These are phyloP conservation scores for Colletotrichum salicis DNA, from an alignment of 2,329 filamentous ascomycete genomes.

Conservation along the genomic window DNA sequence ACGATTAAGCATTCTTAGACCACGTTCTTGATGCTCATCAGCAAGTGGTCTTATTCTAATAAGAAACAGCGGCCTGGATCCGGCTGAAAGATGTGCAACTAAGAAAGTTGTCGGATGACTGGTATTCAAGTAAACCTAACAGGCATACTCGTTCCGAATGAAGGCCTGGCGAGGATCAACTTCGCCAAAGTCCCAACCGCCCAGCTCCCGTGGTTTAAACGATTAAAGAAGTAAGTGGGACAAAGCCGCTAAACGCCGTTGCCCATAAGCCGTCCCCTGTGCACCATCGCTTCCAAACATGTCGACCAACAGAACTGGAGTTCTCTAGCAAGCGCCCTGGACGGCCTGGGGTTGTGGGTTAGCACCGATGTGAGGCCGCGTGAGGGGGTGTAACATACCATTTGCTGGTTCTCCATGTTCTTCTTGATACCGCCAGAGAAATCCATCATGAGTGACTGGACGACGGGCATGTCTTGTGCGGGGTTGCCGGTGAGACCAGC, in stretches of 20 bases:
- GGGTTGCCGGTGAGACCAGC: conserved; percentile 31
- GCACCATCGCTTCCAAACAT: conserved; percentile 14
- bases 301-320: neutral
- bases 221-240: neutral
- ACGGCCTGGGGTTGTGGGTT: neutral
- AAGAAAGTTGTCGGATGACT: neutral
- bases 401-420: conserved; percentile 34
- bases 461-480: conserved; percentile 17
- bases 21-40: neutral
- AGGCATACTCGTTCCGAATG: neutral
- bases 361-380: accelerated
- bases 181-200: conserved; percentile 1
- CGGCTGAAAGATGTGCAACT: neutral
- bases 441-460: conserved; percentile 30
- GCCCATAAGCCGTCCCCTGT: neutral
- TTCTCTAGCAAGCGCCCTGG: conserved; percentile 15
- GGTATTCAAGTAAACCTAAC: conserved; percentile 2
- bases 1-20: neutral
- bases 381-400: conserved; percentile 5
- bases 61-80: neutral
- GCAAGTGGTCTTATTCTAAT: neutral
- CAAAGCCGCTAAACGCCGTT: conserved; percentile 15
- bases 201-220: neutral
- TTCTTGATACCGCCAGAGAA: conserved; percentile 35
- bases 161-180: conserved; percentile 12